A percentile compares a stretch with the other conserved stretches of the same genome.
Evolutionary conservation across 495 filamentous ascomycete genomes (phyloP).

Genomic region (Penicillium paxilli): DNA sequence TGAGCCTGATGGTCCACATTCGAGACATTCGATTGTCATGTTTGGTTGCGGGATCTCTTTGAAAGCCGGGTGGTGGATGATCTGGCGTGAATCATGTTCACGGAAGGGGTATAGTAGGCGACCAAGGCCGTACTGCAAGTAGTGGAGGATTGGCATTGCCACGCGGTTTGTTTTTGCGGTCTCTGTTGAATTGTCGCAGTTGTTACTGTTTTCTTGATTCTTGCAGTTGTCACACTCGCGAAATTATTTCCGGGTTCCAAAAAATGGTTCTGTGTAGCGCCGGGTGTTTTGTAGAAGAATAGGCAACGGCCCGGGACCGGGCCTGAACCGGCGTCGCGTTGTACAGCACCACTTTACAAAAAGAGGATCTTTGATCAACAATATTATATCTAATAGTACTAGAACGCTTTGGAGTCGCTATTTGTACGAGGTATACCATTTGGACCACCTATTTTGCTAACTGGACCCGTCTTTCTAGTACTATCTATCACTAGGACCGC

Average conservation of each 20-base stretch:
- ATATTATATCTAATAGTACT: too few relatives aligned
- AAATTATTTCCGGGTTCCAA: neutral
- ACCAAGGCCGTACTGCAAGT: constrained; percentile 22
- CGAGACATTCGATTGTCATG: constrained; percentile 41
- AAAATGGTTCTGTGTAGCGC: neutral
- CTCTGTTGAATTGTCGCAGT: neutral
- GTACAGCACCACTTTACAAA: too few relatives aligned
- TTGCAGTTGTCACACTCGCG: neutral
- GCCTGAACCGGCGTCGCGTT: constrained; percentile 25
- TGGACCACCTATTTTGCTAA: too few relatives aligned
- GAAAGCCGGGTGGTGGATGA: constrained; percentile 26
- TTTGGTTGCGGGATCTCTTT: constrained; percentile 32
- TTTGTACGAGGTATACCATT: too few relatives aligned
- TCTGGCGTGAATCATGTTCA: constrained; percentile 29
- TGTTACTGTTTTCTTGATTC: too few relatives aligned
- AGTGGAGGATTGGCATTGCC: constrained; percentile 17
- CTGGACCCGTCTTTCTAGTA: too few relatives aligned
- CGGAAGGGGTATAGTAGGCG: constrained; percentile 26
- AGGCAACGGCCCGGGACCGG: constrained; percentile 18
- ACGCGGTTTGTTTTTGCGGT: neutral
- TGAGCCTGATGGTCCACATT: constrained; percentile 39
- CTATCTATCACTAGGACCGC: too few relatives aligned
- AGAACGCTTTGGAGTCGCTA: too few relatives aligned
- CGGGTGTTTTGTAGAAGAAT: neutral
- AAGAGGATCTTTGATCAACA: too few relatives aligned